These are phyloP conservation scores for Penicillium olsonii DNA, from an alignment of 2,329 filamentous ascomycete species.

Conservation along the genomic window DNA sequence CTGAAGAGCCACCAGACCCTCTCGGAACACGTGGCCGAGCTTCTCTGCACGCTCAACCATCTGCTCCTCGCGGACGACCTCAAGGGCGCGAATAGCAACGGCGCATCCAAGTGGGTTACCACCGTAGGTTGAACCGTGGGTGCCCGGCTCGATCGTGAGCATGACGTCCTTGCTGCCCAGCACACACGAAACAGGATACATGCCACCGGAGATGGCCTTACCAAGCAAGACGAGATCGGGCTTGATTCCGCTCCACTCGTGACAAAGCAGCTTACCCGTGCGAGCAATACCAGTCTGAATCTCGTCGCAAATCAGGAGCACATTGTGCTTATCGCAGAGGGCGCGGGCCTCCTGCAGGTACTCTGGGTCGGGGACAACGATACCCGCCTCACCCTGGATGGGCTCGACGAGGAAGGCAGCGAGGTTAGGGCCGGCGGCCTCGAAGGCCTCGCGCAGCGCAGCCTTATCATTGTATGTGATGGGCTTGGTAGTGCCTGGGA, in stretches of 20 bases:
- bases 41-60: conserved; percentile 80
- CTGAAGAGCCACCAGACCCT: conserved; percentile 72
- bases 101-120: conserved; percentile 95
- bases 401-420: conserved; percentile 94
- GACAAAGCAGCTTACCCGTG: conserved; percentile 90
- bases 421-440: conserved; percentile 78
- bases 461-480: conserved; percentile 85
- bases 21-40: conserved; percentile 79
- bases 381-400: conserved; percentile 96
- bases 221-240: conserved; percentile 92
- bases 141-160: conserved; percentile 93
- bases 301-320: conserved; percentile 95
- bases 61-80: conserved; percentile 89
- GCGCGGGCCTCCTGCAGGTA: conserved; percentile 79
- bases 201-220: conserved; percentile 96
- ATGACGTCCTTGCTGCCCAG: conserved; percentile 87
- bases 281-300: conserved; percentile 97
- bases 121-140: conserved; percentile 97
- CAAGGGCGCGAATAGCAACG: conserved; percentile 90
- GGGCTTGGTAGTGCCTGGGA: conserved; percentile 72
- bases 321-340: conserved; percentile 93
- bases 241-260: conserved; percentile 92
- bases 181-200: conserved; percentile 98
- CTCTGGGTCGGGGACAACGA: conserved; percentile 87
- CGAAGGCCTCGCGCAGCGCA: conserved; percentile 76